Evolutionary conservation across 2,329 filamentous ascomycete genomes (phyloP).

Genomic region (Diaporthe ilicicola): DNA sequence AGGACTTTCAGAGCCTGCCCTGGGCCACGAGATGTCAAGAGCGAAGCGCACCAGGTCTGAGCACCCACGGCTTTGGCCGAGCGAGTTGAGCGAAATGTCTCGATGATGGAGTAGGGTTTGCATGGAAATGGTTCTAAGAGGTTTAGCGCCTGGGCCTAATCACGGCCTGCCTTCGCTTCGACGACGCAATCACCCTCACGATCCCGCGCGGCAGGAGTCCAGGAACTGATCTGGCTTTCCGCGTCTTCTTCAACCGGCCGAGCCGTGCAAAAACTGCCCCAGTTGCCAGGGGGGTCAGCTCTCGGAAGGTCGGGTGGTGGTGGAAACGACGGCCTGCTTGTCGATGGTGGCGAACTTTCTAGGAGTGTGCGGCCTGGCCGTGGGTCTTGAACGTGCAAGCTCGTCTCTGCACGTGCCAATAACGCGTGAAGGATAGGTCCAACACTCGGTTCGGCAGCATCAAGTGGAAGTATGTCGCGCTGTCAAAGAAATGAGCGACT

Average conservation of each 20-base stretch:
- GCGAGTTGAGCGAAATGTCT: conserved; percentile 55
- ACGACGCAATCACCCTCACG: conserved; percentile 29
- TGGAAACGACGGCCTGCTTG: conserved; percentile 5
- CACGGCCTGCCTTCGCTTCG: conserved; percentile 40
- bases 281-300: neutral
- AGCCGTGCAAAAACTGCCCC: neutral
- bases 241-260: neutral
- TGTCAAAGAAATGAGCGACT: conserved; percentile 8
- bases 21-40: conserved; percentile 64
- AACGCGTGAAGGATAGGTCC: neutral
- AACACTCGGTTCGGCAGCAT: conserved; percentile 6
- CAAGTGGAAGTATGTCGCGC: conserved; percentile 20
- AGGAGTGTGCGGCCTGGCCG: neutral
- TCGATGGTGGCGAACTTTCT: conserved; percentile 22
- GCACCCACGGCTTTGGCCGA: conserved; percentile 68
- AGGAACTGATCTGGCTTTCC: neutral
- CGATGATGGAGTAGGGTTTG: conserved; percentile 56
- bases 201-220: conserved; percentile 35
- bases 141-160: conserved; percentile 37
- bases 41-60: conserved; percentile 63
- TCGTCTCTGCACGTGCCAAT: conserved; percentile 23
- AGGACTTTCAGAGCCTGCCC: conserved; percentile 62
- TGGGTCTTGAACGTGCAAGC: neutral
- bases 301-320: neutral
- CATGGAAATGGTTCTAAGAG: conserved; percentile 56